Evolutionary conservation across 2,329 filamentous ascomycete species (phyloP), one percentile per base, ranked within the genome.

Genomic region (Macrophomina phaseolina): DNA sequence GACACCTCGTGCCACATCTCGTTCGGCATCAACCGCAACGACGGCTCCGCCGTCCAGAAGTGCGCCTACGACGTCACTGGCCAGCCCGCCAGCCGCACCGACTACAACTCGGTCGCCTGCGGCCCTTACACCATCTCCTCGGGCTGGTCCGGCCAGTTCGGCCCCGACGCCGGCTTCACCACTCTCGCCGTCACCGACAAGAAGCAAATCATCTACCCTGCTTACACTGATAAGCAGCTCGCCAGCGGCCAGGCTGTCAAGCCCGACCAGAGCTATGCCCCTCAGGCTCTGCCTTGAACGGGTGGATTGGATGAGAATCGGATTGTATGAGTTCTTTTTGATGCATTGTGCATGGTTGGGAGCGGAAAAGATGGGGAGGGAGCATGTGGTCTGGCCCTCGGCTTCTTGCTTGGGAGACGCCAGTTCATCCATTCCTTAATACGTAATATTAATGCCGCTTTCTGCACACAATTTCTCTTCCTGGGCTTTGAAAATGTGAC

Each of bases 71-170:
- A 48, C 63, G 63, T 65, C 16, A 46, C 23, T 2, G 63, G 63
- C 63, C 8, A 28, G 38, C 63, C 63, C 7, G 63, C 63, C 9
- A 46, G 49, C 5, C 38, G n/a, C 51, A 2, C 28, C 8, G 5
- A 4, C 16, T 65, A 56, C 63, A 65, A 65, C 63, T 18, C 11
- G 16, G 63, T 65, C 28, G 51, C 51, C 51, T 65, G 63, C 51
- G 63, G 63, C 51, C 4, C 28, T 7, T 65, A 65, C 63, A 65
- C 63, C 23, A 18, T 65, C 51, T 18, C 14, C 9, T 36, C 38
- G 6, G 42, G 38, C 63, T 65, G 63, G 63, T 46, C 34, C 63
- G 63, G 40, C 63, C 63, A 65, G 63, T 65, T 65, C 51, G 63
- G 51, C 38, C n/a, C 12, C 14, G 63, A 14, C 51, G n/a, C 8